Evolutionary conservation across 2,329 filamentous ascomycete genomes (phyloP).

Genomic region (Daldinia sp.): DNA sequence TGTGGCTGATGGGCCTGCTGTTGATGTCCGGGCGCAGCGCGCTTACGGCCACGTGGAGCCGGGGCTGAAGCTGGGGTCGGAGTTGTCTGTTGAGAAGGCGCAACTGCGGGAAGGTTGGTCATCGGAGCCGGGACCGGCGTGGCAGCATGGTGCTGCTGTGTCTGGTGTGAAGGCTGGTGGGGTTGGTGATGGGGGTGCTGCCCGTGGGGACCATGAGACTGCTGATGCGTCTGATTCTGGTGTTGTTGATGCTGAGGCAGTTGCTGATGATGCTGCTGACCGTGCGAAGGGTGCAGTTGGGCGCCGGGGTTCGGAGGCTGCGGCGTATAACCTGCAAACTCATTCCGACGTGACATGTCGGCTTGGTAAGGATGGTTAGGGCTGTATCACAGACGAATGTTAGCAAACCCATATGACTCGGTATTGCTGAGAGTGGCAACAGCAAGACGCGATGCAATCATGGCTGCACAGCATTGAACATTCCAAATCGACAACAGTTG

Average conservation of each 20-base stretch:
- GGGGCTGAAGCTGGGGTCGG: conserved; percentile 53
- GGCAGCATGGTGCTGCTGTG: conserved; percentile 52
- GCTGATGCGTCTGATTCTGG: conserved; percentile 52
- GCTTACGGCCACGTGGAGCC: conserved; percentile 53
- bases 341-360: conserved; percentile 64
- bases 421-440: conserved; percentile 42
- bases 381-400: conserved; percentile 56
- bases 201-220: conserved; percentile 45
- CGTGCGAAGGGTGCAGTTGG: conserved; percentile 52
- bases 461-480: conserved; percentile 41
- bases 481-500: conserved; percentile 23
- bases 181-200: conserved; percentile 51
- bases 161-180: conserved; percentile 47
- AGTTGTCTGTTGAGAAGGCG: conserved; percentile 53
- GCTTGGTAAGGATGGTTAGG: conserved; percentile 62
- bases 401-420: conserved; percentile 48
- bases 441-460: conserved; percentile 42
- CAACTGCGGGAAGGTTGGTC: conserved; percentile 50
- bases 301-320: conserved; percentile 50
- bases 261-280: conserved; percentile 50
- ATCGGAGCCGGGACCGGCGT: conserved; percentile 55
- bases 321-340: conserved; percentile 51
- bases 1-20: conserved; percentile 44
- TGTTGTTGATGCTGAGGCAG: conserved; percentile 54
- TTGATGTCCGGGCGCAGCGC: conserved; percentile 49